Evolutionary conservation across 192 early-diverging fungal genomes (phyloP), one percentile per base, ranked within the genome.

Genomic region (Coemansia sp.): DNA sequence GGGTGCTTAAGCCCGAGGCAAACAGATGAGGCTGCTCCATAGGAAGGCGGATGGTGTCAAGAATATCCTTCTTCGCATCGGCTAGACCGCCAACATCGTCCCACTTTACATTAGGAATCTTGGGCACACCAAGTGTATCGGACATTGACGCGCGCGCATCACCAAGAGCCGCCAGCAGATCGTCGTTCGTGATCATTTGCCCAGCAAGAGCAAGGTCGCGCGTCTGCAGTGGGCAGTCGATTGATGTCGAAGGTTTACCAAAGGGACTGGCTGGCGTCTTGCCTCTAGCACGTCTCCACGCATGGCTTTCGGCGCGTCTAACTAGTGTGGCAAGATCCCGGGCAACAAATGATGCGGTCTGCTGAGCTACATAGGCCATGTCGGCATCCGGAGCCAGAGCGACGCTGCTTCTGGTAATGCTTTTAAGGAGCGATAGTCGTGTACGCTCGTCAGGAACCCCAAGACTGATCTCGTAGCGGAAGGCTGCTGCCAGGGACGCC

Each of bases 21-120:
- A 99, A 99, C 25, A 99, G 85, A 59, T 99, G 93, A 5, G 97
- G 97, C 61, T 95, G 92, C 66, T 94, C 92, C 65, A 99, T 75
- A 7, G 97, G 97, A 34, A 99, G 83, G 54, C 98, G 91, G 60
- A 99, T 96, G 0, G 96, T 99, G 67, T 98, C 97, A 48, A 94
- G 68, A 67, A 99, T 95, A 64, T 92, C 90, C 61, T 91, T 87
- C 72, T 97, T 97, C 36, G 97, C 94, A 50, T 92, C 87, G 2
- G 90, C 88, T 48, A 99, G 76, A 17, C 97, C 97, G 54, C 97
- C 97, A 30, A 99, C 92, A 73, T 99, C 97, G 59, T 97, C 95
- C 94, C 97, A 99, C 18, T 92, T 92, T 51, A 99, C 96, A 58
- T 92, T 94, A 7, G 97, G 97, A 61, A 99, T 99, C 87, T 96